Percentiles rank a stretch among this genome's conserved stretches.
Conservation (phyloP, 2,329 filamentous ascomycete species). For the Beauveria brongniartii region DNA sequence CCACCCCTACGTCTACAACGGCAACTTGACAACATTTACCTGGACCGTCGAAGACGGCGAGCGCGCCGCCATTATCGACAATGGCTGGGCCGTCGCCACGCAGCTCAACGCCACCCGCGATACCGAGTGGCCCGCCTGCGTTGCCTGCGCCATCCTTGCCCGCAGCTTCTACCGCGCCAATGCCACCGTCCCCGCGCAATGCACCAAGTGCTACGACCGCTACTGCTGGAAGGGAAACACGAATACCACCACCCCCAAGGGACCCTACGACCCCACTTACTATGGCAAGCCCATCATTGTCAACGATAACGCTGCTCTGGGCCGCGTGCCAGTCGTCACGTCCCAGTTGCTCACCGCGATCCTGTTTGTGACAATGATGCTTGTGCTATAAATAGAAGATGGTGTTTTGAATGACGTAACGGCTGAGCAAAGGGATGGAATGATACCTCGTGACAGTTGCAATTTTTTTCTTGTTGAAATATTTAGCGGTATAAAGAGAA, state of each 20-base stretch:
- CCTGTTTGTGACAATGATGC: constrained; percentile 12
- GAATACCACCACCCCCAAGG: constrained; percentile 20
- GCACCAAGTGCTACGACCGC: constrained; percentile 60
- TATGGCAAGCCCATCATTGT: constrained; percentile 10
- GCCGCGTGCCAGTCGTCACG: constrained; percentile 25
- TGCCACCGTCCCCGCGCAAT: constrained; percentile 57
- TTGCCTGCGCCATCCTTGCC: constrained; percentile 71
- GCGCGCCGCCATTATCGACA: constrained; percentile 67
- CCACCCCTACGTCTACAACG: constrained; percentile 60
- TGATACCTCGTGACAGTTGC: too few species aligned
- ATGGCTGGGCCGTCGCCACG: constrained; percentile 73
- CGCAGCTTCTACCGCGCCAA: constrained; percentile 61
- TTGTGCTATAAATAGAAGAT: not conserved
- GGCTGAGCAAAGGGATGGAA: too few species aligned
- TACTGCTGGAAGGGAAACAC: constrained; percentile 82
- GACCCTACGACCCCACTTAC: constrained; percentile 32
- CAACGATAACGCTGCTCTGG: constrained; percentile 1
- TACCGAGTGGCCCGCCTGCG: constrained; percentile 63
- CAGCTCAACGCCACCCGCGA: constrained; percentile 69
- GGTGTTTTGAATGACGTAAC: too few species aligned
- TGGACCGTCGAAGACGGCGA: constrained; percentile 52
- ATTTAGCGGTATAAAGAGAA: too few species aligned
- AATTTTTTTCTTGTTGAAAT: too few species aligned
- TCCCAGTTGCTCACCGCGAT: constrained; percentile 23
- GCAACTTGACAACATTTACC: constrained; percentile 69